Evolutionary conservation across 176 grass and related monocot species (phyloP).

Genomic region (Areca catechu): DNA sequence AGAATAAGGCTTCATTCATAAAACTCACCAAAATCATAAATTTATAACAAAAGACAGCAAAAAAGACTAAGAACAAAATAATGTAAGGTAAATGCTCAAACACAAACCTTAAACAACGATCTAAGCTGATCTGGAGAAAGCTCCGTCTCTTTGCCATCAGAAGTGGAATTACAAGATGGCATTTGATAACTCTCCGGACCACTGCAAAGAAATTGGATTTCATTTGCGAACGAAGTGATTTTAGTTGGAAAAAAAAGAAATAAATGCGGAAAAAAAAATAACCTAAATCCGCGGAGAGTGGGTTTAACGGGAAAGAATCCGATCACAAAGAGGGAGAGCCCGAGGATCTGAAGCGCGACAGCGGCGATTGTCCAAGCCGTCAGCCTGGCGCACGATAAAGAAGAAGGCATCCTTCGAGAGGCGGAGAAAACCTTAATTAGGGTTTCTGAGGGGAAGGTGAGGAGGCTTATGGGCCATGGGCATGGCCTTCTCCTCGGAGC

Average conservation of each 20-base stretch:
- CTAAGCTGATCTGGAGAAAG: conserved; percentile 46
- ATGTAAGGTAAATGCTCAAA: conserved; percentile 1
- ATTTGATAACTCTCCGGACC: conserved; percentile 68
- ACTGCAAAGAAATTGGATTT: conserved; percentile 16
- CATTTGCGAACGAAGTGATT: not conserved
- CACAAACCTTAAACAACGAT: conserved; percentile 56
- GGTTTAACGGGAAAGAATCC: conserved; percentile 89
- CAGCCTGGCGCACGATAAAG: conserved; percentile 20
- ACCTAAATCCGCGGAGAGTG: conserved; percentile 83
- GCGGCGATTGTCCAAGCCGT: conserved; percentile 28
- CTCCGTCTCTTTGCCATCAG: conserved; percentile 10
- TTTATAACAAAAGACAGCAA: not conserved
- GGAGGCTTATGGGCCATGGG: no score
- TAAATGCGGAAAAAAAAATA: not conserved
- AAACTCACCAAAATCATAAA: no score
- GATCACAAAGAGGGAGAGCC: conserved; percentile 56
- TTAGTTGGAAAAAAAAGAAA: not conserved
- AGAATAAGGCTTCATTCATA: not conserved
- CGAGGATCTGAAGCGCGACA: conserved; percentile 67
- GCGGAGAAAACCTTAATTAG: not conserved
- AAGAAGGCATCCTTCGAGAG: not conserved
- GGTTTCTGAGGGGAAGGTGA: not conserved
- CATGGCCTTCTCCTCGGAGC: no score
- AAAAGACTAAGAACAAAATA: not conserved
- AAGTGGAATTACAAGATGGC: conserved; percentile 40